phyloP scores from a whole-genome alignment of 176 grass and related monocot genomes.

The Eleusine indica region DNA sequence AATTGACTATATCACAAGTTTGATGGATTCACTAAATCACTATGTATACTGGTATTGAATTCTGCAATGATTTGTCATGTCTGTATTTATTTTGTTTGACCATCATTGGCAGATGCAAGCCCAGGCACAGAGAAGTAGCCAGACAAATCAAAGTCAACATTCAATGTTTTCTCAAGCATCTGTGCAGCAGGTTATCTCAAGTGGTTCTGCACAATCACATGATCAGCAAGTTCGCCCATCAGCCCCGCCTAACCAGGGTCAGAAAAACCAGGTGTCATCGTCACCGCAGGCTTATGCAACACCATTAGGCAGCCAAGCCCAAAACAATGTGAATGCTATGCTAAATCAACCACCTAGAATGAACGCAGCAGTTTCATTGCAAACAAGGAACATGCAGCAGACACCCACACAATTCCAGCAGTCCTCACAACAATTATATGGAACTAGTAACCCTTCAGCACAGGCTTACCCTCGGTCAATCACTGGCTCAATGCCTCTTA shows the following conservation, averaged over 20 bases:
- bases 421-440: constrained; percentile 51
- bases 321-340: constrained; percentile 33
- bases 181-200: constrained; percentile 54
- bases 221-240: constrained; percentile 48
- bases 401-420: constrained; percentile 45
- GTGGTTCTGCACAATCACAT: constrained; percentile 56
- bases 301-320: constrained; percentile 44
- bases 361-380: constrained; percentile 42
- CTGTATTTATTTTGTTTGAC: constrained; percentile 27
- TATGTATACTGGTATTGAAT: constrained; percentile 17
- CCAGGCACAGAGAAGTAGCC: constrained; percentile 57
- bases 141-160: constrained; percentile 72
- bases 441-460: constrained; percentile 33
- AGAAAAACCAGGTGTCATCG: constrained; percentile 41
- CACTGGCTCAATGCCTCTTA: constrained; percentile 47
- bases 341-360: constrained; percentile 42
- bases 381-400: constrained; percentile 52
- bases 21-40: constrained; percentile 1
- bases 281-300: constrained; percentile 40
- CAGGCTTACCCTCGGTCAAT: constrained; percentile 50
- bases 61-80: constrained; percentile 30
- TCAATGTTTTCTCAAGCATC: constrained; percentile 63
- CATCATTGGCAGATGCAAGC: constrained; percentile 59
- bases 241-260: constrained; percentile 52
- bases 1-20: constrained; percentile 29